These are phyloP conservation scores for Spizellomyces punctatus DNA, from an alignment of 192 early-diverging fungal genomes.

Conservation along the genomic window DNA sequence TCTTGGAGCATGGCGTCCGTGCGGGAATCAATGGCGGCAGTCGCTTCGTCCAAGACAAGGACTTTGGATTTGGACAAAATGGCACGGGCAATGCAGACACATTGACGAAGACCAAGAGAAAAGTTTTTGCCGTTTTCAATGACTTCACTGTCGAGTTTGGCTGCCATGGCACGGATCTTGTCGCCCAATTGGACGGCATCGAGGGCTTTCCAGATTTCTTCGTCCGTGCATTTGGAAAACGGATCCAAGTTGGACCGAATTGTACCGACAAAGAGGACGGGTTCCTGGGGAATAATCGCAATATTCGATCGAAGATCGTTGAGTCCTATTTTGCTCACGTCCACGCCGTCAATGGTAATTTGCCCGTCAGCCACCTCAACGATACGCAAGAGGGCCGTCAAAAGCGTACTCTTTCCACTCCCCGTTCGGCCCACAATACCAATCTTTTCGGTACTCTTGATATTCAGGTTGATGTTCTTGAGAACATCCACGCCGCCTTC, in stretches of 20 bases:
- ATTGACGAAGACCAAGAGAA: conserved; percentile 57
- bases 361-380: conserved; percentile 50
- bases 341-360: conserved; percentile 76
- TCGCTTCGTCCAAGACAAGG: conserved; percentile 63
- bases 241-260: conserved; percentile 90
- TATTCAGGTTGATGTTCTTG: conserved; percentile 71
- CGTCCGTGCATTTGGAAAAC: conserved; percentile 57
- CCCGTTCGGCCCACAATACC: conserved; percentile 83
- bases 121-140: conserved; percentile 63
- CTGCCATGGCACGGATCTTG: conserved; percentile 50
- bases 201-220: conserved; percentile 69
- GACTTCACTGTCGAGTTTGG: conserved; percentile 53
- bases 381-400: conserved; percentile 54
- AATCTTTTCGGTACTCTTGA: conserved; percentile 76
- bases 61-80: conserved; percentile 54
- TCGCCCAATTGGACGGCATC: conserved; percentile 58
- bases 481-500: conserved; percentile 69
- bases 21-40: conserved; percentile 51
- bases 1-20: conserved; percentile 57
- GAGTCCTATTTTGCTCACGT: conserved; percentile 67
- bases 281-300: conserved; percentile 89
- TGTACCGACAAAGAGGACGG: conserved; percentile 72
- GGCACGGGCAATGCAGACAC: conserved; percentile 59
- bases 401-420: conserved; percentile 77
- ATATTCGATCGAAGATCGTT: conserved; percentile 69